These are phyloP conservation scores for Pichia sp. DNA, from an alignment of 1,139 yeast genomes.

Conservation along the genomic window DNA sequence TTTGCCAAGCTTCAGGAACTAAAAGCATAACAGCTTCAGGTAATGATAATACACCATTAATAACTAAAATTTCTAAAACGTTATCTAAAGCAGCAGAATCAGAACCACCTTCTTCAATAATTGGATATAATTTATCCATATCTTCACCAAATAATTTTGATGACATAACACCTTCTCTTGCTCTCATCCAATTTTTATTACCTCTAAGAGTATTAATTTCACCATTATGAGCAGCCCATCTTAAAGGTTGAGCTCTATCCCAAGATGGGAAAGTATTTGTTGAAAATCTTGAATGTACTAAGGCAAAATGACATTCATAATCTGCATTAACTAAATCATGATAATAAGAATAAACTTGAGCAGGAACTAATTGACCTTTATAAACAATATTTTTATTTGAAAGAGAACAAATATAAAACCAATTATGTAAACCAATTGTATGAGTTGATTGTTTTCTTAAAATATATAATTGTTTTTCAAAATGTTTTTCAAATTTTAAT, in stretches of 20 bases:
- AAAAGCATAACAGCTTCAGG: conserved; percentile 97
- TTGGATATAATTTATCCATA: conserved; percentile 84
- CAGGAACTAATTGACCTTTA: conserved; percentile 96
- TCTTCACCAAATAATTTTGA: conserved; percentile 86
- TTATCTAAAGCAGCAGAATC: conserved; percentile 99
- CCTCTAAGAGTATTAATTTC: conserved; percentile 97
- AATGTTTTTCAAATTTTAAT: conserved; percentile 50
- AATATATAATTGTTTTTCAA: conserved; percentile 79
- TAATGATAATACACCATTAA: conserved; percentile 83
- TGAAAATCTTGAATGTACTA: conserved; percentile 95
- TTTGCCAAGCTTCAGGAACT: conserved; percentile 98
- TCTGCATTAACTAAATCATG: conserved; percentile 89
- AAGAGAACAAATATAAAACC: conserved; percentile 96
- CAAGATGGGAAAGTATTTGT: conserved; percentile 98
- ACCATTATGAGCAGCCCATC: conserved; percentile 98
- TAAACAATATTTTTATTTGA: conserved; percentile 87
- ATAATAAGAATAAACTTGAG: conserved; percentile 91
- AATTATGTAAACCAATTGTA: conserved; percentile 87
- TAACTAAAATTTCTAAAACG: conserved; percentile 84
- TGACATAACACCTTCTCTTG: conserved; percentile 95
- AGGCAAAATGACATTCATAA: conserved; percentile 91
- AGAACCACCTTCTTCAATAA: conserved; percentile 97
- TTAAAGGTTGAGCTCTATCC: conserved; percentile 98
- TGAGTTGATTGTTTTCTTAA: conserved; percentile 87
- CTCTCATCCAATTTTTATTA: conserved; percentile 98